Base-by-base conservation (phyloP, 2,329 filamentous ascomycete genomes). In the Colletotrichum aenigma region DNA sequence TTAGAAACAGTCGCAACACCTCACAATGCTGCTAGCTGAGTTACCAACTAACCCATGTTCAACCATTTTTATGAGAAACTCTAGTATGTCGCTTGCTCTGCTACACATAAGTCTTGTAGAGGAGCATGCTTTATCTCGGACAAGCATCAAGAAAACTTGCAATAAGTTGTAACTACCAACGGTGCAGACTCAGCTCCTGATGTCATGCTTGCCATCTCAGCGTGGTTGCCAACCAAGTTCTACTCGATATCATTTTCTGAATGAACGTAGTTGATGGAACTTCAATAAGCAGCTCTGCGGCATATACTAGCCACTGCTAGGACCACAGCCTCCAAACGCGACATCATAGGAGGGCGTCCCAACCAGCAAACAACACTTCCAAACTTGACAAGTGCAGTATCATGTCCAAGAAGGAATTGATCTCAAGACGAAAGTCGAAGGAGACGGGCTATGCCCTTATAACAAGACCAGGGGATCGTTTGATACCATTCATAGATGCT, bases 291-390 rank as follows among this genome's bases (percentile, higher is more conserved):
- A 26, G 26, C 26, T 26, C 26, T 26, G 10, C 18, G 38, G 5
- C 18, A 3, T 6, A 21, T 6, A 21, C 0, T 48, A 1, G 6
- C 13, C n/a, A 13, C n/a, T 21, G 13, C 2, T 4, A 21, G n/a
- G 4, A 2, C 3, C 43, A 48, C 18, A 48, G 2, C 9, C 12
- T 52, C 12, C 12, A 52, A 6, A 3, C 13, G 1, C 7, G 43
- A 13, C 43, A 52, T 52, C 0, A 52, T 4, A 13, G 43, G 18
- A 52, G 10, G 2, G 0, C 43, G 43, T 21, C 26, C 26, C 26
- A 26, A 26, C 26, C 26, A 26, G 26, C 26, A 26, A 26, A 26
- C 26, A 26, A 26, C 26, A 26, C 26, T 26, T 26, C 26, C 26
- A 6, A 13, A 52, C n/a, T 21, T 4, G n/a, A 52, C 1, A 1